Evolutionary conservation across 441 rosid genomes (phyloP).

Genomic region (Adansonia grandidieri): DNA sequence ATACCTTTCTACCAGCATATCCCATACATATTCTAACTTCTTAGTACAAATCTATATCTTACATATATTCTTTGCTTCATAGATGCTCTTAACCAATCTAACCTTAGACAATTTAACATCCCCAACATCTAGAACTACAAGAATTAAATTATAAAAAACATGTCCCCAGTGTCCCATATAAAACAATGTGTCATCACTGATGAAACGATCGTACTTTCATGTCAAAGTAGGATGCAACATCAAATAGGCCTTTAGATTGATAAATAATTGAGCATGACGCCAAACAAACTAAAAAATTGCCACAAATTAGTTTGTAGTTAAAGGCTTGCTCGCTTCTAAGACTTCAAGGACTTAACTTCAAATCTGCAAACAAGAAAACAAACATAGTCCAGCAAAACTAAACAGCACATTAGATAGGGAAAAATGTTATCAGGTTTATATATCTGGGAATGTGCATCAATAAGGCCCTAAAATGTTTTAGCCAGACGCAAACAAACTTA

Average conservation of each 20-base stretch:
- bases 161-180: background rate
- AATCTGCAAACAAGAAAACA: background rate
- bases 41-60: background rate
- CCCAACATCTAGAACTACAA: background rate
- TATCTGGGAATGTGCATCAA: background rate
- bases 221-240: background rate
- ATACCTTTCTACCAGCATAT: background rate
- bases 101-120: background rate
- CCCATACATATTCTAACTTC: background rate
- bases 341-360: background rate
- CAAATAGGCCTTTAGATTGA: conserved; percentile 19
- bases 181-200: background rate
- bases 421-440: background rate
- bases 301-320: background rate
- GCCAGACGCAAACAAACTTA: background rate
- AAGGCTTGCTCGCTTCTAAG: background rate
- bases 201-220: background rate
- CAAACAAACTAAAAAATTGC: background rate
- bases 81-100: conserved; percentile 10
- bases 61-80: background rate
- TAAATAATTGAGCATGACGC: background rate
- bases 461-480: background rate
- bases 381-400: conserved; percentile 1
- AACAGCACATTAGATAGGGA: background rate
- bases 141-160: background rate